Conservation (phyloP, 306 rosid genomes). For the Prunus kanzakura region DNA sequence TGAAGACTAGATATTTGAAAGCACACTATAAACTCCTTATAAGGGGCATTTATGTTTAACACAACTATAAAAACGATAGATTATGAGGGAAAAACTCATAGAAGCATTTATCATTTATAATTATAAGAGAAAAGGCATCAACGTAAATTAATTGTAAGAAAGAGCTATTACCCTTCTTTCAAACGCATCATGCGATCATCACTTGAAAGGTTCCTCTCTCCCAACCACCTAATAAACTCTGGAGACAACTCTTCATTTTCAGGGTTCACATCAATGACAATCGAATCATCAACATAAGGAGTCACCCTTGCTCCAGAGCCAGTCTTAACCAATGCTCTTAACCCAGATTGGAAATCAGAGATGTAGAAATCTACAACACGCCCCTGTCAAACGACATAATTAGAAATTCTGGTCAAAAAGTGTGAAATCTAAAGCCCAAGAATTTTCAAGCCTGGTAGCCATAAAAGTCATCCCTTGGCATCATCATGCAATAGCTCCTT, state of each 20-base stretch:
- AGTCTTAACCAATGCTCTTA: conserved; percentile 95
- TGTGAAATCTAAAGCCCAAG: conserved; percentile 15
- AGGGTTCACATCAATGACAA: conserved; percentile 66
- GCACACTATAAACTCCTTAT: background rate
- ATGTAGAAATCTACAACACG: conserved; percentile 96
- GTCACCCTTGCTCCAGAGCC: conserved; percentile 92
- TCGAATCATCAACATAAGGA: conserved; percentile 81
- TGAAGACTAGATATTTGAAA: background rate
- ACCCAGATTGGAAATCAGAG: conserved; percentile 97
- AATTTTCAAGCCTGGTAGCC: background rate
- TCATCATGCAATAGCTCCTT: background rate
- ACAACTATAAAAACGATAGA: background rate
- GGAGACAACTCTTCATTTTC: conserved; percentile 73
- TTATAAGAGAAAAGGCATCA: background rate
- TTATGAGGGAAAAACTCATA: background rate
- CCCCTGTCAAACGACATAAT: conserved; percentile 58
- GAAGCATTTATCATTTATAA: background rate
- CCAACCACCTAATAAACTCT: conserved; percentile 80
- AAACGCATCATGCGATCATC: conserved; percentile 80
- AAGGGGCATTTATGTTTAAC: background rate
- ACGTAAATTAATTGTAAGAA: background rate
- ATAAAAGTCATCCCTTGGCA: background rate
- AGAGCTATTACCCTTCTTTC: conserved; percentile 79
- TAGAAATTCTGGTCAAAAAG: conserved; percentile 18
- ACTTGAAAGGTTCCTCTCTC: conserved; percentile 83